Percentiles rank a stretch among this genome's conserved stretches.
Evolutionary conservation across 1,284 basidiomycete genomes (phyloP).

Genomic region (Pterulicium gracile): DNA sequence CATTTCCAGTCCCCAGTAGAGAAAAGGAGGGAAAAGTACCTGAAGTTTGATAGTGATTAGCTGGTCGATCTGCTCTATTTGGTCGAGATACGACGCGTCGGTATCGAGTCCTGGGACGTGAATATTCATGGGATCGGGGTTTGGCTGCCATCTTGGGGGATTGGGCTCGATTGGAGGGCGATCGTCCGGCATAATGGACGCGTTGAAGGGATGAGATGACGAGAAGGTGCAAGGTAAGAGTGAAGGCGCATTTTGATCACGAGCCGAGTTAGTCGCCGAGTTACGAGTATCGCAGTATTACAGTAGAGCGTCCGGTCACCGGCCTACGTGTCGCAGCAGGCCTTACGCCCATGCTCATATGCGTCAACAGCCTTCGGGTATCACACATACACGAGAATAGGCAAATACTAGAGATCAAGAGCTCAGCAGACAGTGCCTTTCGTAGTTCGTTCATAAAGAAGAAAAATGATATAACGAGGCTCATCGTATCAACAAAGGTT

Average conservation of each 20-base stretch:
- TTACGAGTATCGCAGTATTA: too few species aligned
- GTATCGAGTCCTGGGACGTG: slow-evolving; percentile 69
- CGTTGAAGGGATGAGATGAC: neutral
- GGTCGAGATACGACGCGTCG: slow-evolving; percentile 63
- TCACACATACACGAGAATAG: too few species aligned
- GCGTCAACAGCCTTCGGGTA: too few species aligned
- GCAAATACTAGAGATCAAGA: neutral
- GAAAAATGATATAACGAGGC: too few species aligned
- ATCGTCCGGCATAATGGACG: neutral
- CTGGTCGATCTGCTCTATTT: slow-evolving; percentile 93
- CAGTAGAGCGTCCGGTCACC: too few species aligned
- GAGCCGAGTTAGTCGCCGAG: too few species aligned
- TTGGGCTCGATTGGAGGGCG: slow-evolving; percentile 1
- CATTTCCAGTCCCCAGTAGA: neutral
- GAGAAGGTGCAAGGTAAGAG: neutral
- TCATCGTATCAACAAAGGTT: too few species aligned
- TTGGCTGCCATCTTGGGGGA: slow-evolving; percentile 53
- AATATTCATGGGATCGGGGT: slow-evolving; percentile 49
- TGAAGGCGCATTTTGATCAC: too few species aligned
- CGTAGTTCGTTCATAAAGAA: too few species aligned
- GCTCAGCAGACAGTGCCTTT: too few species aligned
- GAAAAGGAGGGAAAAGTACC: slow-evolving; percentile 24
- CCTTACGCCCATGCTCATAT: too few species aligned
- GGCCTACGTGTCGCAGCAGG: too few species aligned
- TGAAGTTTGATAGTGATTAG: slow-evolving; percentile 84